These are phyloP conservation scores for Aspergillus sp. DNA, from an alignment of 2,329 filamentous ascomycete species.

Conservation along the genomic window DNA sequence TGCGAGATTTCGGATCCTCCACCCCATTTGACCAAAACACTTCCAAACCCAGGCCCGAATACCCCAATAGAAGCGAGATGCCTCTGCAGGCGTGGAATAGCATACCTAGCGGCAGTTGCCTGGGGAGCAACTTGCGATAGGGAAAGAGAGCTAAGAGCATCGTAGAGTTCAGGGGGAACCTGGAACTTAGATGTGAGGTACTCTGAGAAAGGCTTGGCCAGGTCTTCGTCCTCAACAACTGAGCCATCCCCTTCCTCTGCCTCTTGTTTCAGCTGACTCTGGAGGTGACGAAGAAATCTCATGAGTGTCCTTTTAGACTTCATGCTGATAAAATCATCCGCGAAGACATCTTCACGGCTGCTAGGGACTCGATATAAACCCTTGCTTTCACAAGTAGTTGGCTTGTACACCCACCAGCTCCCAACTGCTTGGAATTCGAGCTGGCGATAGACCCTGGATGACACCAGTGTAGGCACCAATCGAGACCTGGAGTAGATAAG, in stretches of 20 bases:
- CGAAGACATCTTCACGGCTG: constrained; percentile 89
- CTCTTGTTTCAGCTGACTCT: constrained; percentile 53
- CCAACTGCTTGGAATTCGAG: constrained; percentile 93
- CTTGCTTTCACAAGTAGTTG: constrained; percentile 13
- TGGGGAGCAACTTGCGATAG: constrained; percentile 66
- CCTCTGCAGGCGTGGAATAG: constrained; percentile 73
- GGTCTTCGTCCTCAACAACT: constrained; percentile 57
- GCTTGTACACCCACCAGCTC: constrained; percentile 78
- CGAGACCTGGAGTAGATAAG: constrained; percentile 82
- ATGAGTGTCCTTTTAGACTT: constrained; percentile 85
- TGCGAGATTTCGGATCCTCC: constrained; percentile 87
- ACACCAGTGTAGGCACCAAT: constrained; percentile 80
- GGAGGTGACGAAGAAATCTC: constrained; percentile 94
- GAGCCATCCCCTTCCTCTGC: constrained; percentile 37
- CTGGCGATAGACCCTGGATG: constrained; percentile 84
- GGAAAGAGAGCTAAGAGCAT: constrained; percentile 71
- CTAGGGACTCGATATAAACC: constrained; percentile 75
- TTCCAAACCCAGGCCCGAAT: constrained; percentile 87
- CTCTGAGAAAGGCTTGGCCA: constrained; percentile 58
- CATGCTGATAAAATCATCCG: constrained; percentile 73
- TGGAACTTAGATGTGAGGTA: constrained; percentile 60
- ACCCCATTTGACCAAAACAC: constrained; percentile 91
- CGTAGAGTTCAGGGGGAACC: constrained; percentile 69
- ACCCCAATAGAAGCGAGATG: constrained; percentile 86
- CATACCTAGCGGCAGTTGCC: constrained; percentile 66